Evolutionary conservation across 176 grass and related monocot genomes (phyloP).

Genomic region (Alloteropsis semialata): DNA sequence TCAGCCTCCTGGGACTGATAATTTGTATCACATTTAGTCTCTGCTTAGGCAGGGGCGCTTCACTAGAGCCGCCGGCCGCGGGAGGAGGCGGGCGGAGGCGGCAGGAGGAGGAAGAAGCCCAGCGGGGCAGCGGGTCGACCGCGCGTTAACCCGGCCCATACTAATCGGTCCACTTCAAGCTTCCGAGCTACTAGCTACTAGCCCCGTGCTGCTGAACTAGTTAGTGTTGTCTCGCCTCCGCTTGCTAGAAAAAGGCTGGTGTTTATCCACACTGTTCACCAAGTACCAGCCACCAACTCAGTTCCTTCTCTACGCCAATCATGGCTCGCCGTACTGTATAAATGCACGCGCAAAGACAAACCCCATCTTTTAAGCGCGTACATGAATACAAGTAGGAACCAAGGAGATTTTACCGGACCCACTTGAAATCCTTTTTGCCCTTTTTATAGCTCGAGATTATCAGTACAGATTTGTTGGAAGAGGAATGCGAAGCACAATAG

Average conservation of each 20-base stretch:
- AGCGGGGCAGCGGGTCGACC: no score
- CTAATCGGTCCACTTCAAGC: no score
- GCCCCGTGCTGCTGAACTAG: no score
- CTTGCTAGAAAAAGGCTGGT: slow-evolving; percentile 8
- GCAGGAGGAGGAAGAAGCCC: no score
- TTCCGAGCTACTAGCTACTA: no score
- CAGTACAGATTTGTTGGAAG: not conserved
- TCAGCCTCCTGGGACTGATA: no score
- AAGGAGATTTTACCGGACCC: slow-evolving; percentile 7
- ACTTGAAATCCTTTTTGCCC: slow-evolving; percentile 5
- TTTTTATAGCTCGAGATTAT: not conserved
- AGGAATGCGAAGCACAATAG: not conserved
- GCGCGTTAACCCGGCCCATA: no score
- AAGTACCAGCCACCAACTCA: not conserved
- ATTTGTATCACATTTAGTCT: no score
- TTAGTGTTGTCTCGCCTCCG: not conserved
- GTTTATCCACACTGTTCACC: not conserved
- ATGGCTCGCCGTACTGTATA: slow-evolving; percentile 24
- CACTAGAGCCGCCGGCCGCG: no score
- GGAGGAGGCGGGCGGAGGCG: no score
- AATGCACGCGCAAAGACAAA: slow-evolving; percentile 30
- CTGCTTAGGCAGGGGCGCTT: no score
- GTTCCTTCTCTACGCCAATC: not conserved
- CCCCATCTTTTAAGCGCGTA: not conserved
- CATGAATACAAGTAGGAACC: not conserved